These are phyloP conservation scores for Boechera retrofracta DNA, from an alignment of 345 rosid species.

Conservation along the genomic window DNA sequence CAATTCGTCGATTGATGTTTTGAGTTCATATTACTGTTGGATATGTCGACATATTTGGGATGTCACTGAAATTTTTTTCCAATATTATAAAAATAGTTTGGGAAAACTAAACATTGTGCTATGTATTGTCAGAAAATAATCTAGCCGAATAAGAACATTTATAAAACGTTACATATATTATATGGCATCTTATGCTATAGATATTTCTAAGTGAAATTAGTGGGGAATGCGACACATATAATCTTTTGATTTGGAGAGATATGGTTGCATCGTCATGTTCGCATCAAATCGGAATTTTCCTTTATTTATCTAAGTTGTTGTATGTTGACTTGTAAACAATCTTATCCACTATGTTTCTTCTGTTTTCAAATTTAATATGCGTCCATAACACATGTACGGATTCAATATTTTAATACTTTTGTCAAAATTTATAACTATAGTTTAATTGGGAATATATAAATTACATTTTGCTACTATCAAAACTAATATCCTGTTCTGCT, in stretches of 20 bases:
- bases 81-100: not conserved
- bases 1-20: too few species aligned
- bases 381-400: conserved; percentile 28
- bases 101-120: not conserved
- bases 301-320: conserved; percentile 23
- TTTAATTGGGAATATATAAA: not conserved
- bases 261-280: conserved; percentile 41
- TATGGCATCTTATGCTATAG: conserved; percentile 12
- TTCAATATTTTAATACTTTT: not conserved
- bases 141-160: conserved; percentile 31
- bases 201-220: conserved; percentile 15
- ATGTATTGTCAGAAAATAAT: conserved; percentile 27
- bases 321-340: conserved; percentile 41
- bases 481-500: not conserved
- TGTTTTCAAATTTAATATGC: not conserved
- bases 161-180: not conserved
- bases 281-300: conserved; percentile 24
- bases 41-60: not conserved
- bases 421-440: not conserved
- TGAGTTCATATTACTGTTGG: conserved; percentile 3
- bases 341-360: conserved; percentile 30
- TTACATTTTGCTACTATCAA: not conserved
- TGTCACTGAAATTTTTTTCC: not conserved
- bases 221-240: conserved; percentile 33
- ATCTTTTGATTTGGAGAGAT: conserved; percentile 21